Conservation (phyloP, 495 filamentous ascomycete genomes). For the Tuber borchii region DNA sequence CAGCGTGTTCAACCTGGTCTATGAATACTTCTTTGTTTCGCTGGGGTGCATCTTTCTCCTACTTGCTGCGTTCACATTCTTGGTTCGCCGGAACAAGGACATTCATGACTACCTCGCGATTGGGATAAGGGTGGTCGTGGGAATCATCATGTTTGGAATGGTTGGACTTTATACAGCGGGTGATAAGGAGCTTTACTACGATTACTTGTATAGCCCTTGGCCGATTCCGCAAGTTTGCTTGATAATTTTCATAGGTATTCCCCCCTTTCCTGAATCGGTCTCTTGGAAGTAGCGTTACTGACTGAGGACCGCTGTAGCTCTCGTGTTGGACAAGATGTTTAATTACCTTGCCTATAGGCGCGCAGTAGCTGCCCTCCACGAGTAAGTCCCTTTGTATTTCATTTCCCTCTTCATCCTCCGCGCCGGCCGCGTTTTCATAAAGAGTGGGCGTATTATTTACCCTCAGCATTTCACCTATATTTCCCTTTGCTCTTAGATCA, state of each 20-base stretch:
- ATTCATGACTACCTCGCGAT: constrained; percentile 37
- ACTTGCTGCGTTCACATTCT: constrained; percentile 32
- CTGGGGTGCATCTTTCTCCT: constrained; percentile 27
- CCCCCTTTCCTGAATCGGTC: background rate
- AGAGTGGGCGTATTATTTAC: background rate
- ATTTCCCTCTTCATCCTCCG: background rate
- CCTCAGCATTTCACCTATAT: background rate
- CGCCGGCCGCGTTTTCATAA: background rate
- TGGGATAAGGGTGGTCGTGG: constrained; percentile 21
- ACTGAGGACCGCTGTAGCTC: constrained; percentile 2
- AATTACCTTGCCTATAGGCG: constrained; percentile 20
- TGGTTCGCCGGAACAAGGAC: constrained; percentile 38
- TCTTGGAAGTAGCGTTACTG: constrained; percentile 8
- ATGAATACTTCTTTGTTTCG: constrained; percentile 35
- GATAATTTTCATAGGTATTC: constrained; percentile 31
- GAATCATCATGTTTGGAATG: constrained; percentile 18
- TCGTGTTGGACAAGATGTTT: constrained; percentile 23
- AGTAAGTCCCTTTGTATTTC: background rate
- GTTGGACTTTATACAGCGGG: constrained; percentile 10
- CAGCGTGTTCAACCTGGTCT: constrained; percentile 30
- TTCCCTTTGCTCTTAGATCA: background rate
- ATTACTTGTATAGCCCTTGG: constrained; percentile 28
- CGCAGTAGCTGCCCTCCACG: constrained; percentile 9
- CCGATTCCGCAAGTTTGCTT: constrained; percentile 30
- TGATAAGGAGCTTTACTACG: background rate